Percentiles rank a stretch among this genome's conserved stretches.
phyloP scores from a whole-genome alignment of 306 rosid species.

The Betula pendula region DNA sequence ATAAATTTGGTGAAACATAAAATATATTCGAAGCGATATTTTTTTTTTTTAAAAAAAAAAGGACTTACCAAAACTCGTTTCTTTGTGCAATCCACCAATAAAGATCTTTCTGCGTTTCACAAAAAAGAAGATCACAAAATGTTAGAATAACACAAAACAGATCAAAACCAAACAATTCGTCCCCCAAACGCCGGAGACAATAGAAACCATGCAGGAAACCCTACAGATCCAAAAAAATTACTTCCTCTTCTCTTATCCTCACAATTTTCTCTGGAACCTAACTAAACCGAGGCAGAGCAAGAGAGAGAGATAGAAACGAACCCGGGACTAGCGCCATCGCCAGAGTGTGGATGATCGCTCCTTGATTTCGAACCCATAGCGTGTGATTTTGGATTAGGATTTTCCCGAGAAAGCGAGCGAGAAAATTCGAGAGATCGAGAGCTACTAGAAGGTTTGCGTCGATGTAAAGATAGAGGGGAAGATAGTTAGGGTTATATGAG shows the following conservation, averaged over 20 bases:
- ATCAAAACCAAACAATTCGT: background rate
- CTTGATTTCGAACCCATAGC: constrained; percentile 46
- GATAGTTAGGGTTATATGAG: constrained; percentile 18
- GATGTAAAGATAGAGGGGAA: background rate
- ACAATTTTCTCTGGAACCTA: background rate
- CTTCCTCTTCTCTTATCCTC: background rate
- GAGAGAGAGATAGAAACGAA: constrained; percentile 2
- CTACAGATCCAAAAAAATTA: background rate
- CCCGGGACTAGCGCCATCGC: constrained; percentile 69
- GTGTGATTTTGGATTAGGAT: background rate
- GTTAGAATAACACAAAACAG: background rate
- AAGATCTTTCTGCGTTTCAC: constrained; percentile 53
- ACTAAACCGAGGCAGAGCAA: background rate
- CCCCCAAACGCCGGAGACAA: background rate
- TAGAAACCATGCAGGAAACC: background rate
- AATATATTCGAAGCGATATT: background rate
- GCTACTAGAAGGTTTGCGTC: background rate
- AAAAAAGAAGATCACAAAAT: background rate
- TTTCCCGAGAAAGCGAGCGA: background rate
- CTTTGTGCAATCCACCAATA: constrained; percentile 69
- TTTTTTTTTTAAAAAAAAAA: background rate
- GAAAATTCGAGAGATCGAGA: background rate
- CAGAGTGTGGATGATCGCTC: constrained; percentile 47
- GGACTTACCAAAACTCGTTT: constrained; percentile 54
- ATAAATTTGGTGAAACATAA: background rate